phyloP scores from a whole-genome alignment of 2,329 filamentous ascomycete species.

The Diaporthe sp. region DNA sequence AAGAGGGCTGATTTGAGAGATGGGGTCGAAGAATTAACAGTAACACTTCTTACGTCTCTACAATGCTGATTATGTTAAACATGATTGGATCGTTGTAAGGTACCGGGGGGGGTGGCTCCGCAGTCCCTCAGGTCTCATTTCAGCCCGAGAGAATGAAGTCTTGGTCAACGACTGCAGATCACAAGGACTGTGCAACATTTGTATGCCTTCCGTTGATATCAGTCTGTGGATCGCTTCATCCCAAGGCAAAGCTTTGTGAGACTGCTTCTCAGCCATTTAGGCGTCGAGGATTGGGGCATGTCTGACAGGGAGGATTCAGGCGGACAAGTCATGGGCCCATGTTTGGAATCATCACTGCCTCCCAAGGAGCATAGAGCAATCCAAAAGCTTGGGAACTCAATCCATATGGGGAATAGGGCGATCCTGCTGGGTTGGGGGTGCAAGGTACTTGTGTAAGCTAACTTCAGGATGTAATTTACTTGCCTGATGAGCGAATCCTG shows the following conservation, averaged over 20 bases:
- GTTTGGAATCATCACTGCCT: background rate
- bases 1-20: background rate
- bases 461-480: background rate
- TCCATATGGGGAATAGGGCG: background rate
- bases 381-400: background rate
- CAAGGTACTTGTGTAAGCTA: conserved; percentile 13
- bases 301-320: background rate
- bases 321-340: background rate
- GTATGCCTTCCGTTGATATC: background rate
- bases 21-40: background rate
- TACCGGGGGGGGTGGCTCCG: background rate
- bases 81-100: background rate
- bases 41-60: background rate
- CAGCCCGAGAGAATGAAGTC: background rate
- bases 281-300: background rate
- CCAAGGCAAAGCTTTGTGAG: background rate
- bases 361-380: background rate
- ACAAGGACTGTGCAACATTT: background rate
- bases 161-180: background rate
- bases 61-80: background rate
- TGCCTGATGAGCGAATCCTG: background rate
- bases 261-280: background rate
- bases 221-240: background rate
- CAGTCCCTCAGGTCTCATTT: background rate
- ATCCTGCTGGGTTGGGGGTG: conserved; percentile 1